These are phyloP conservation scores for Lasiodiplodia gonubiensis DNA, from an alignment of 2,329 filamentous ascomycete genomes.

Conservation along the genomic window DNA sequence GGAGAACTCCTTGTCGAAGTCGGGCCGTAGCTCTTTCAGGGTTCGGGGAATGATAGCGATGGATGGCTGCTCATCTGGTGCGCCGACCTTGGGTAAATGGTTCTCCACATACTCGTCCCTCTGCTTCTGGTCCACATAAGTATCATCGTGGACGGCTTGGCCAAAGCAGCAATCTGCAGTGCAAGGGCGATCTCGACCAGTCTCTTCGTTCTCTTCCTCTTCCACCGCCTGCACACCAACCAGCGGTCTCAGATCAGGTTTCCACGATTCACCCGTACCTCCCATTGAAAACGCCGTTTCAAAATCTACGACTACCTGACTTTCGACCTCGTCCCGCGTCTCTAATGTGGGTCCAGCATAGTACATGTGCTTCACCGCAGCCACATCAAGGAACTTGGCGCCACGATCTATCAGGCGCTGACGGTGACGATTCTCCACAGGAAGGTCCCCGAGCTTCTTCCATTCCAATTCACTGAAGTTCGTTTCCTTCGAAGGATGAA, in stretches of 20 bases:
- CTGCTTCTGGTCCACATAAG: neutral
- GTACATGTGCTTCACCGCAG: neutral
- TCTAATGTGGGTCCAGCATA: neutral
- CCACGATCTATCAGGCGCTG: neutral
- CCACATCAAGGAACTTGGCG: neutral
- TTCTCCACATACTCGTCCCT: neutral
- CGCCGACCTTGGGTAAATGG: neutral
- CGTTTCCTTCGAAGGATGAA: neutral
- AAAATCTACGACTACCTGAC: neutral
- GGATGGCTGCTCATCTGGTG: neutral
- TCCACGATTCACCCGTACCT: neutral
- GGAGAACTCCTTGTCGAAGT: rapidly evolving
- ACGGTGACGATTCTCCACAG: neutral
- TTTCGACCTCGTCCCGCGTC: neutral
- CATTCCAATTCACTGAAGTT: neutral
- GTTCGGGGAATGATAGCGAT: neutral
- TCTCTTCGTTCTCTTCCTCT: rapidly evolving
- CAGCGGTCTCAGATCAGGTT: neutral
- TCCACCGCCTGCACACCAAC: neutral
- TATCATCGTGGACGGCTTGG: neutral
- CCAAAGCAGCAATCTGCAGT: neutral
- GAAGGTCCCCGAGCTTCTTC: neutral
- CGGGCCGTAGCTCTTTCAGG: neutral
- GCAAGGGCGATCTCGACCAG: neutral
- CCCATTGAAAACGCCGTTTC: neutral